A percentile compares a stretch with the other conserved stretches of the same genome.
These are phyloP conservation scores for Sclerotinia minor DNA, from an alignment of 2,329 filamentous ascomycete genomes.

Conservation along the genomic window DNA sequence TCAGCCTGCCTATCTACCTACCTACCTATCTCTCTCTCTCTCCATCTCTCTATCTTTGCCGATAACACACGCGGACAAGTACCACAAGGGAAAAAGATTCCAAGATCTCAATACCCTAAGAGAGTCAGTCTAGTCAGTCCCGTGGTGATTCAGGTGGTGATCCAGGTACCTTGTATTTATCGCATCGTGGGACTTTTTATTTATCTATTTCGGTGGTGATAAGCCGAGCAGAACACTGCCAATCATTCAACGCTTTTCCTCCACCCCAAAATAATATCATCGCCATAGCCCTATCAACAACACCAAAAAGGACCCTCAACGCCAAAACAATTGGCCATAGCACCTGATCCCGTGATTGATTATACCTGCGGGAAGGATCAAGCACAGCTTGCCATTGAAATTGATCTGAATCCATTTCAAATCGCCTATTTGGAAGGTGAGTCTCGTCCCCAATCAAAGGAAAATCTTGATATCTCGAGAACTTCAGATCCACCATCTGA, in stretches of 20 bases:
- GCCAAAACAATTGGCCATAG: conserved; percentile 37
- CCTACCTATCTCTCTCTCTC: no score
- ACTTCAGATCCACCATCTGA: not conserved
- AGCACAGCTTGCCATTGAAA: conserved; percentile 22
- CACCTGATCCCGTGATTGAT: conserved; percentile 39
- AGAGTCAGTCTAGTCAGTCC: not conserved
- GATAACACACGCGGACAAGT: conserved; percentile 4
- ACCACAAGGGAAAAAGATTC: not conserved
- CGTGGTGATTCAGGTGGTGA: no score
- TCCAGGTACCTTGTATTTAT: conserved; percentile 21
- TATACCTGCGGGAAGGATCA: conserved; percentile 40
- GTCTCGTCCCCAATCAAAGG: conserved; percentile 7
- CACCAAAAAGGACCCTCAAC: conserved; percentile 36
- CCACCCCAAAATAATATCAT: conserved; percentile 26
- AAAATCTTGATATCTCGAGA: not conserved
- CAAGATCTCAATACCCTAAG: not conserved
- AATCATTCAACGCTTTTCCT: conserved; percentile 30
- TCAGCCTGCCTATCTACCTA: not conserved
- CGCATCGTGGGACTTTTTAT: conserved; percentile 1
- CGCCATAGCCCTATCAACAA: conserved; percentile 38
- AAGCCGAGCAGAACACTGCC: conserved; percentile 28
- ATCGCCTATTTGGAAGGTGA: conserved; percentile 39
- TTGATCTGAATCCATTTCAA: conserved; percentile 25
- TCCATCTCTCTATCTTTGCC: not conserved
- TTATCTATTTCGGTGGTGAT: not conserved